Base-by-base conservation (phyloP, 345 rosid genomes). In the Noccaea caerulescens region DNA sequence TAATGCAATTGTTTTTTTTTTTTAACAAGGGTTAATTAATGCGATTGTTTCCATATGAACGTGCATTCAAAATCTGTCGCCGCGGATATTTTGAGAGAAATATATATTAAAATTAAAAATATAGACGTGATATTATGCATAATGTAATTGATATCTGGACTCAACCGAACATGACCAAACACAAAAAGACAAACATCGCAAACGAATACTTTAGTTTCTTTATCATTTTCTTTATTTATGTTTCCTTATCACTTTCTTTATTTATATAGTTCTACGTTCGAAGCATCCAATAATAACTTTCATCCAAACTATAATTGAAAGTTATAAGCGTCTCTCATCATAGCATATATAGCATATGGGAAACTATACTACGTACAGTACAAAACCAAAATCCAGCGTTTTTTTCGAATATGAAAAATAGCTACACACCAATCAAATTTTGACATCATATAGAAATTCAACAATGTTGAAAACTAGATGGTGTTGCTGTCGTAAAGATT, bases 281-380 rank as follows among this genome's bases (percentile, higher is more conserved):
- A 36, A 63, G 65, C 71, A 72, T 72, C 71, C 76, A 72, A 56
- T 56, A 58, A 64, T 11, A 10, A 32, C 8, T 45, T 62, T 43
- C 37, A 62, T 41, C 2, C 34, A 42, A 33, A 45, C 16, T 61
- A 69, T 45, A 51, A 18, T 32, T 51, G 32, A 59, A 49, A 49
- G 32, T 38, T 20, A 50, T 39, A 16, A 61, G 36, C 25, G 54
- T 60, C n/a, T 11, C 42, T 52, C 45, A 59, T 59, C 23, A 20
- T 20, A 20, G 30, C 30, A 27, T 27, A 20, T 59, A 70, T 49
- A 10, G 7, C 34, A 14, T 50, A 41, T 51, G 75, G 16, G 49
- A 58, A 39, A 58, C 32, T 59, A 59, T 71, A 41, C 74, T 58
- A 69, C 18, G 18, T 16, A 16, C 41, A 37, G 12, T 47, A 49